phyloP scores from a whole-genome alignment of 345 rosid species.

The Salix viminalis region DNA sequence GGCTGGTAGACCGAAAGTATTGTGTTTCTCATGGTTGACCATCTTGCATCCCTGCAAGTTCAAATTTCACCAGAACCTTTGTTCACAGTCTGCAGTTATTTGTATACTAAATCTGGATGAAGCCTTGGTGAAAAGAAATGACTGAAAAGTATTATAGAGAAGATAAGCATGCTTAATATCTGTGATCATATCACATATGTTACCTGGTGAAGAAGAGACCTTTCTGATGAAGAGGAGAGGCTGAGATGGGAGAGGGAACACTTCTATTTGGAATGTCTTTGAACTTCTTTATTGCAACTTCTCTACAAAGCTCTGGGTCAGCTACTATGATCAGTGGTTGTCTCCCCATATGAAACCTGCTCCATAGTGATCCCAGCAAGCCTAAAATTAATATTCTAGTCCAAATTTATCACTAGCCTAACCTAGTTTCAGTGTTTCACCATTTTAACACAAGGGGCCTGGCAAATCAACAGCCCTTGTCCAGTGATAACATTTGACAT shows the following conservation, averaged over 20 bases:
- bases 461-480: neutral
- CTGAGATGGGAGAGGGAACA: constrained; percentile 87
- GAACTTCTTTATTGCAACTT: constrained; percentile 88
- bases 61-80: neutral
- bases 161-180: neutral
- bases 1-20: constrained; percentile 84
- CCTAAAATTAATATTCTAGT: neutral
- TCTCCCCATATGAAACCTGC: constrained; percentile 97
- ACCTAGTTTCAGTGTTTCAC: neutral
- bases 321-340: constrained; percentile 83
- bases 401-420: neutral
- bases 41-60: constrained; percentile 62
- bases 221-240: constrained; percentile 91
- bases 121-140: neutral
- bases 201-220: constrained; percentile 96
- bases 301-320: constrained; percentile 77
- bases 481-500: neutral
- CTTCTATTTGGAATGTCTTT: constrained; percentile 80
- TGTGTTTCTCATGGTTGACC: constrained; percentile 87
- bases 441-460: neutral
- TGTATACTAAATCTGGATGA: neutral
- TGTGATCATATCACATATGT: neutral
- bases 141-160: neutral
- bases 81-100: neutral
- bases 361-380: neutral